These are phyloP conservation scores for Vaccinium myrtillus DNA, from an alignment of 148 eudicot species.

Conservation along the genomic window DNA sequence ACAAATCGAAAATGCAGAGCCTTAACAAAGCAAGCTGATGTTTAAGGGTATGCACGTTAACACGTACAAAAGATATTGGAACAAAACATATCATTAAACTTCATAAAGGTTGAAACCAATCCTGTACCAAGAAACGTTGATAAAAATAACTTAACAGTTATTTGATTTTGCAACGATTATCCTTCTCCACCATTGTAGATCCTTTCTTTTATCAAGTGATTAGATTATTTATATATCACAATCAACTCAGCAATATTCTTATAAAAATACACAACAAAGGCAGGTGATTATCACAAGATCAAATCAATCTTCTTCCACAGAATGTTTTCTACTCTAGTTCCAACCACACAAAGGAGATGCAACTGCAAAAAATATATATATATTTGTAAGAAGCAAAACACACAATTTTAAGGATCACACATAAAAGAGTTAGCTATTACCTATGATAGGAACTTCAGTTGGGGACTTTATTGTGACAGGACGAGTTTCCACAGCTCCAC, in stretches of 20 bases:
- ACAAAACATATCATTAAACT: not conserved
- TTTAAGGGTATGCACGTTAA: not conserved
- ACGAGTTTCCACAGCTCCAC: slow-evolving; percentile 10
- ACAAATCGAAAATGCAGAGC: not conserved
- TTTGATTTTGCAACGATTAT: not conserved
- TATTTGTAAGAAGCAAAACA: not conserved
- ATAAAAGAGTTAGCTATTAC: not conserved
- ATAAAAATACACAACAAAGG: not conserved
- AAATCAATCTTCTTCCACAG: not conserved
- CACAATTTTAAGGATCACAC: not conserved
- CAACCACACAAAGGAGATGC: not conserved
- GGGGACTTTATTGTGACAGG: slow-evolving; percentile 3
- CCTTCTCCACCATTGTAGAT: not conserved
- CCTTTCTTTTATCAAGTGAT: not conserved
- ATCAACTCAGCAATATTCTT: not conserved
- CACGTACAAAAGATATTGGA: not conserved
- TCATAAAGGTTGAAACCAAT: not conserved
- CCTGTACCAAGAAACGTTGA: not conserved
- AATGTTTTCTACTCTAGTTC: not conserved
- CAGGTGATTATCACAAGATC: not conserved
- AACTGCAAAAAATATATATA: too few species aligned
- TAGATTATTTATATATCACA: not conserved
- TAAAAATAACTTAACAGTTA: not conserved
- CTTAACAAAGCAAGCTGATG: not conserved
- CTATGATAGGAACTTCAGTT: not conserved